phyloP scores from a whole-genome alignment of 192 early-diverging fungal genomes.

The Gonapodya prolifera region DNA sequence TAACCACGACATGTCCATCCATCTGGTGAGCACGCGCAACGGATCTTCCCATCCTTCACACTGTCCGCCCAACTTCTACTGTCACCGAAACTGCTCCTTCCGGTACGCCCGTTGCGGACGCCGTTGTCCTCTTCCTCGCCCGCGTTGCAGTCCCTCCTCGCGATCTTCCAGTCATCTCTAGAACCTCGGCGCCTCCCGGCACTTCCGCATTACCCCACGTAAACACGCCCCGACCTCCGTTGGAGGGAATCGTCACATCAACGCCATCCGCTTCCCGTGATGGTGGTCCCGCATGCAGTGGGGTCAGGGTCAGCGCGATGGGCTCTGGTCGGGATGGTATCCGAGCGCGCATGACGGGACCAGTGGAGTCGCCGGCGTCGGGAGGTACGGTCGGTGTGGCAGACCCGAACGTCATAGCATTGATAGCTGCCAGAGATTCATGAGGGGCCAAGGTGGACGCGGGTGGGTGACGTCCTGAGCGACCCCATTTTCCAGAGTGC shows the following conservation, averaged over 20 bases:
- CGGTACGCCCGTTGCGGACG: neutral
- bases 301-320: neutral
- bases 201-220: neutral
- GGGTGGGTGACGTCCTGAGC: neutral
- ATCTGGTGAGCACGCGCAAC: too few species aligned
- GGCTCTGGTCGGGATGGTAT: neutral
- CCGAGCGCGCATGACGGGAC: neutral
- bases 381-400: neutral
- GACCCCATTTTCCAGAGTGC: conserved; percentile 1
- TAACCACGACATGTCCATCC: too few species aligned
- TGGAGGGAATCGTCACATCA: neutral
- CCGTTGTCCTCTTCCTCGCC: neutral
- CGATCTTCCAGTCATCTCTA: neutral
- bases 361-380: neutral
- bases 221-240: neutral
- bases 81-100: neutral
- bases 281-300: neutral
- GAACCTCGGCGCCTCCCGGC: neutral
- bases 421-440: neutral
- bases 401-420: neutral
- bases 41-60: too few species aligned
- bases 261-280: neutral
- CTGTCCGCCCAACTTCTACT: too few species aligned
- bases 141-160: neutral
- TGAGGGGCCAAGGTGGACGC: neutral